These are phyloP conservation scores for Beta macrorhiza DNA, from an alignment of 179 eudicot genomes.

Conservation along the genomic window DNA sequence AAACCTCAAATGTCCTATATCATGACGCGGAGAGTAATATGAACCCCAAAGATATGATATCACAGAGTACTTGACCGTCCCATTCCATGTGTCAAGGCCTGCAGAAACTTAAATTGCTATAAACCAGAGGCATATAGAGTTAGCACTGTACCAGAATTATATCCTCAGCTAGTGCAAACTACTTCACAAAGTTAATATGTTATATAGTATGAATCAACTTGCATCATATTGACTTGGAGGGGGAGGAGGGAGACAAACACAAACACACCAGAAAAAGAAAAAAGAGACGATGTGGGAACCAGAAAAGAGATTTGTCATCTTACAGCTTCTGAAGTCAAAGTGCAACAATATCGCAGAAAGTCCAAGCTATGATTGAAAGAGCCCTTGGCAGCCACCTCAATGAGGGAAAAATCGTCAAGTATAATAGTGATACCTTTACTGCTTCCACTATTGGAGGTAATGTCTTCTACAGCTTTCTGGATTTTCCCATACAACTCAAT, in stretches of 20 bases:
- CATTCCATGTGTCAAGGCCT: neutral
- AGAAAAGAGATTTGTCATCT: conserved; percentile 25
- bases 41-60: neutral
- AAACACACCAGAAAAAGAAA: too few relatives aligned
- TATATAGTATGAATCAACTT: neutral
- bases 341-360: conserved; percentile 77
- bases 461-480: conserved; percentile 59
- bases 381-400: conserved; percentile 87
- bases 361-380: conserved; percentile 58
- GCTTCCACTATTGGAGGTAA: conserved; percentile 32
- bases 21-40: neutral
- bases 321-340: conserved; percentile 67
- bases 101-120: neutral
- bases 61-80: neutral
- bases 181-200: neutral
- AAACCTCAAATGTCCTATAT: neutral
- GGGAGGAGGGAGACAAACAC: neutral
- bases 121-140: neutral
- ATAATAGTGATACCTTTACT: conserved; percentile 46
- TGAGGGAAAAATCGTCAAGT: conserved; percentile 75
- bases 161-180: neutral
- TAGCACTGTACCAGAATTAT: neutral
- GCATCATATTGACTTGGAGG: neutral
- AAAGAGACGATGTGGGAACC: neutral
- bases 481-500: conserved; percentile 63